A percentile compares a stretch with the other conserved stretches of the same genome.
Evolutionary conservation across 257 asterid genomes (phyloP).

Genomic region (Nicotiana otophora): DNA sequence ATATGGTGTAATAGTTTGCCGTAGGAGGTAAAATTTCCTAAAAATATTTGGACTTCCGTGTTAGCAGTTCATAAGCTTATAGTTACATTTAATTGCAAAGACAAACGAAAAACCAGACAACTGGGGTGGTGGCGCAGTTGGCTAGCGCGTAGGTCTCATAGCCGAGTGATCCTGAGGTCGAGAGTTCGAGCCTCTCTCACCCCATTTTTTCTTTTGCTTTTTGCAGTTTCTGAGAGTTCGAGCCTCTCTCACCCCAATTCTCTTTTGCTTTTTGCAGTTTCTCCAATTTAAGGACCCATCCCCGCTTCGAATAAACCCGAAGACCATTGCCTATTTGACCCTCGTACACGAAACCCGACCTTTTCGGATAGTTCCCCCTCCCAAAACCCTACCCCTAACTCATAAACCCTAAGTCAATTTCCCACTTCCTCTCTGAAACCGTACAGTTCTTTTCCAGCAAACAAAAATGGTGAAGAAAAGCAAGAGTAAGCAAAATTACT

Average conservation of each 20-base stretch:
- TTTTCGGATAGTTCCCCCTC: not conserved
- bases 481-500: slow-evolving; percentile 43
- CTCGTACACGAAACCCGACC: not conserved
- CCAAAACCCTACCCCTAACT: not conserved
- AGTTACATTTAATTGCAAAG: accelerated
- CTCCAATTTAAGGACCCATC: too few relatives aligned
- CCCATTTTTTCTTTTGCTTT: not conserved
- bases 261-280: not conserved
- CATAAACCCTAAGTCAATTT: not conserved
- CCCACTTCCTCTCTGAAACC: not conserved
- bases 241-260: not conserved
- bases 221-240: not conserved
- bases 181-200: not conserved
- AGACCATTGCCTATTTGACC: not conserved
- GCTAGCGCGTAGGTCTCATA: slow-evolving; percentile 99
- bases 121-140: slow-evolving; percentile 99
- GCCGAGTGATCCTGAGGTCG: slow-evolving; percentile 20
- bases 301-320: too few relatives aligned
- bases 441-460: not conserved
- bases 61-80: too few relatives aligned
- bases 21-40: too few relatives aligned
- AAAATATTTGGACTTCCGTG: too few relatives aligned
- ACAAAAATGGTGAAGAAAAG: slow-evolving; percentile 68
- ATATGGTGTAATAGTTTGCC: too few relatives aligned
- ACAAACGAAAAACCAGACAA: too few relatives aligned